Evolutionary conservation across 306 rosid species (phyloP).

Genomic region (Vigna nakashimae): DNA sequence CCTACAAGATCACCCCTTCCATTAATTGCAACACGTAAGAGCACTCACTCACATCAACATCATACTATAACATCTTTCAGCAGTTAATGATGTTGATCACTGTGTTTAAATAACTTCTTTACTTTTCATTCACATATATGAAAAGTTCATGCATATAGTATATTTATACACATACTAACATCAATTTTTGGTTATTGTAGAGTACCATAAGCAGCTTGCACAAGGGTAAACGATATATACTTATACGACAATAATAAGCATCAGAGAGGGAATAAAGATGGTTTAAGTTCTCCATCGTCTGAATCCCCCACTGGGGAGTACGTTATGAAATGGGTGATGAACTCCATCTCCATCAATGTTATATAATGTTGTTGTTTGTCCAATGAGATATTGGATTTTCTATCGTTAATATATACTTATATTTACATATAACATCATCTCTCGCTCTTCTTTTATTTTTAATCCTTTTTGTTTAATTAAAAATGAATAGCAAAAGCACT

Average conservation of each 20-base stretch:
- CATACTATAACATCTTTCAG: too few species aligned
- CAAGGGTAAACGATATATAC: too few species aligned
- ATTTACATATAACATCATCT: not conserved
- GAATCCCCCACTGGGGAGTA: not conserved
- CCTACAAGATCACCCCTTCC: constrained; percentile 53
- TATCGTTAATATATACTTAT: not conserved
- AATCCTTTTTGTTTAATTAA: not conserved
- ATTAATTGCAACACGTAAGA: constrained; percentile 50
- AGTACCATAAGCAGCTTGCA: too few species aligned
- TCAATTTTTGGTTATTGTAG: too few species aligned
- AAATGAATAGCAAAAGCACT: not conserved
- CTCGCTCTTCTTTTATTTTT: not conserved
- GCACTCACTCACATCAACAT: not conserved
- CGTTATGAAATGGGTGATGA: not conserved
- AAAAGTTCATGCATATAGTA: too few species aligned
- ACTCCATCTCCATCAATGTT: not conserved
- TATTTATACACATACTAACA: too few species aligned
- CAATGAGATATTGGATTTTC: constrained; percentile 4
- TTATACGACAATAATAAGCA: not conserved
- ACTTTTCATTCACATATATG: too few species aligned
- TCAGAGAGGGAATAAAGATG: not conserved
- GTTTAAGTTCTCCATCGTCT: not conserved
- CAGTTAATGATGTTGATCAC: too few species aligned
- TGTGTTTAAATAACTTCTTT: too few species aligned
- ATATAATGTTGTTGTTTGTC: not conserved